phyloP scores from a whole-genome alignment of 331 rosid species.

The Dryas integrifolia region DNA sequence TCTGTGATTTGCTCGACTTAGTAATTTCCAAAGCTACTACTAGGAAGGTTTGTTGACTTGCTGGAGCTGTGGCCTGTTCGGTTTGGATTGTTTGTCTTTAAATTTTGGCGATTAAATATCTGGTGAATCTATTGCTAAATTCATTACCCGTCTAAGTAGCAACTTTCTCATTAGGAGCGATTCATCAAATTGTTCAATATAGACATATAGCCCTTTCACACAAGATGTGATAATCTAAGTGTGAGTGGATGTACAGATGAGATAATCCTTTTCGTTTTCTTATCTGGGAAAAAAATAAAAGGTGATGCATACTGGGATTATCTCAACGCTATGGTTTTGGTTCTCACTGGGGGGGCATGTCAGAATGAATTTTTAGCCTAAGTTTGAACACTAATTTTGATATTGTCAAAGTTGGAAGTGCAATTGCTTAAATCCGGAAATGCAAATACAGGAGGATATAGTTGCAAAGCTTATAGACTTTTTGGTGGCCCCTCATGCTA shows the following conservation, averaged over 20 bases:
- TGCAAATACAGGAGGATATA: constrained; percentile 72
- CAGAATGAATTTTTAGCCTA: background rate
- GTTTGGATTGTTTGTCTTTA: too few species aligned
- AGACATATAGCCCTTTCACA: background rate
- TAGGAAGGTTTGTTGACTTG: constrained; percentile 64
- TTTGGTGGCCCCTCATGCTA: constrained; percentile 81
- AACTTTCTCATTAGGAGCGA: background rate
- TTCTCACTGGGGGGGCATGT: background rate
- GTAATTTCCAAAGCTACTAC: constrained; percentile 59
- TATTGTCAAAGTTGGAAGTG: constrained; percentile 12
- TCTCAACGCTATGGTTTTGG: background rate
- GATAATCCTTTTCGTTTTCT: background rate
- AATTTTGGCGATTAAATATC: too few species aligned
- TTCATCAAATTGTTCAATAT: background rate
- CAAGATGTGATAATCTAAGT: background rate
- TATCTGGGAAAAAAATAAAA: background rate
- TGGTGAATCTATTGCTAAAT: background rate
- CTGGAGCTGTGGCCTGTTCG: constrained; percentile 8
- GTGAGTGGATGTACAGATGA: background rate
- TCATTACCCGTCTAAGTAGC: background rate
- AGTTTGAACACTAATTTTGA: background rate
- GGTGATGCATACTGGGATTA: background rate
- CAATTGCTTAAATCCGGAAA: constrained; percentile 23
- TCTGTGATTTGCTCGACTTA: constrained; percentile 77
- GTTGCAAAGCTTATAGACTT: constrained; percentile 72